These are phyloP conservation scores for Cydonia oblonga DNA, from an alignment of 331 rosid genomes.

Conservation along the genomic window DNA sequence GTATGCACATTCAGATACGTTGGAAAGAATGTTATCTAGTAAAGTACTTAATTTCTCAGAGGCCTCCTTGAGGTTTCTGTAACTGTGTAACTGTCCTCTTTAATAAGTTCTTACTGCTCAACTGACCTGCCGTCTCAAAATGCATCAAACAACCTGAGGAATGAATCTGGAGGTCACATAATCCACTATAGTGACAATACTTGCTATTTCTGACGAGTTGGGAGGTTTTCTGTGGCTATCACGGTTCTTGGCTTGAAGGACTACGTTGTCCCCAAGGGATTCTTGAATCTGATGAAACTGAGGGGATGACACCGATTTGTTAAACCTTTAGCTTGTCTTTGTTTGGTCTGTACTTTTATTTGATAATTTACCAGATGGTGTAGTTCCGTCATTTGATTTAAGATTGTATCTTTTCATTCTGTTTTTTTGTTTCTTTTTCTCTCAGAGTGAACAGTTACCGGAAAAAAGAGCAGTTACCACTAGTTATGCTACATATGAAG, in stretches of 20 bases:
- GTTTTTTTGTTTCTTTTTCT: too few relatives aligned
- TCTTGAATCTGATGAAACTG: not conserved
- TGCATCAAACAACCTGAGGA: not conserved
- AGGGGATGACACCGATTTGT: not conserved
- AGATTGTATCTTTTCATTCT: too few relatives aligned
- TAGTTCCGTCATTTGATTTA: too few relatives aligned
- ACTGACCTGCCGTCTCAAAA: not conserved
- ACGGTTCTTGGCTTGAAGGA: not conserved
- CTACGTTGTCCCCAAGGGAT: not conserved
- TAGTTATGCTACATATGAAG: too few relatives aligned
- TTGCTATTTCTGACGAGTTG: not conserved
- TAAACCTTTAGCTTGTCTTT: not conserved
- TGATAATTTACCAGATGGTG: too few relatives aligned
- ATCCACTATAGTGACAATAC: not conserved
- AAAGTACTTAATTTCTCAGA: not conserved
- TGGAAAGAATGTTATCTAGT: not conserved
- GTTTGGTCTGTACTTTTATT: not conserved
- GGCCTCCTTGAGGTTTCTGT: not conserved
- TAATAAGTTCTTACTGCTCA: not conserved
- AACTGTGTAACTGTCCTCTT: not conserved
- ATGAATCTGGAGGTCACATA: not conserved
- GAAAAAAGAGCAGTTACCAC: too few relatives aligned
- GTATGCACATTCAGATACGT: not conserved
- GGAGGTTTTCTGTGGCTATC: not conserved
- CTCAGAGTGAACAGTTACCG: too few relatives aligned